Evolutionary conservation across 2,329 filamentous ascomycete genomes (phyloP).

Genomic region (Penicillium sp.): DNA sequence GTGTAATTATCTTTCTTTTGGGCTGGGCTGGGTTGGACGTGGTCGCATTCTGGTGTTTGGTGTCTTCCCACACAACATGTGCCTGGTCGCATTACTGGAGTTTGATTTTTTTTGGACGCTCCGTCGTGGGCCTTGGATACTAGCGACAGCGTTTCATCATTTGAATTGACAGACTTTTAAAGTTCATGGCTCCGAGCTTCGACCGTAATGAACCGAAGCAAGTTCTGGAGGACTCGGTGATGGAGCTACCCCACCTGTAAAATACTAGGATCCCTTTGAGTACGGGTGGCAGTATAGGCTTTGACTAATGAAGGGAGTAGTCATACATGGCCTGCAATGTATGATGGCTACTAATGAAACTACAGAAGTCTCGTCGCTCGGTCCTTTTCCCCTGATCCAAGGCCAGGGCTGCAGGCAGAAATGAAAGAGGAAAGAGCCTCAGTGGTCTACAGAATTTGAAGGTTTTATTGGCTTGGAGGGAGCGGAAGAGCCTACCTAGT

Average conservation of each 20-base stretch:
- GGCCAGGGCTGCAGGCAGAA: not conserved
- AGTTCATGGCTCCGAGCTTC: not conserved
- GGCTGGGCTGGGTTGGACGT: conserved; percentile 5
- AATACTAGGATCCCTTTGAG: not conserved
- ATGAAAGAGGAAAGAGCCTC: not conserved
- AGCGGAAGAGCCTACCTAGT: not conserved
- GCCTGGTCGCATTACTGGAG: conserved; percentile 28
- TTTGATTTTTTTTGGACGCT: conserved; percentile 19
- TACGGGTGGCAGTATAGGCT: not conserved
- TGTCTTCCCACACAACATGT: conserved; percentile 14
- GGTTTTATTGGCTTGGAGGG: not conserved
- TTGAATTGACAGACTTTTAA: conserved; percentile 6
- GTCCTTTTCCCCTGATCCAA: not conserved
- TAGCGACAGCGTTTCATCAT: conserved; percentile 19
- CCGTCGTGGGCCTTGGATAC: conserved; percentile 6
- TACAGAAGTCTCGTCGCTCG: not conserved
- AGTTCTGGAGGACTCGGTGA: not conserved
- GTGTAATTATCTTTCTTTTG: conserved; percentile 15
- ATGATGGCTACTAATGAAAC: no score
- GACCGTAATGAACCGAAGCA: not conserved
- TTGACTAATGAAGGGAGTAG: not conserved
- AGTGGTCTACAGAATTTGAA: not conserved
- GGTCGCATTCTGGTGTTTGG: conserved; percentile 11
- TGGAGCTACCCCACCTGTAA: not conserved
- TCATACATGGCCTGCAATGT: not conserved